Evolutionary conservation across 331 rosid genomes (phyloP).

Genomic region (Rhamnella rubrinervis): DNA sequence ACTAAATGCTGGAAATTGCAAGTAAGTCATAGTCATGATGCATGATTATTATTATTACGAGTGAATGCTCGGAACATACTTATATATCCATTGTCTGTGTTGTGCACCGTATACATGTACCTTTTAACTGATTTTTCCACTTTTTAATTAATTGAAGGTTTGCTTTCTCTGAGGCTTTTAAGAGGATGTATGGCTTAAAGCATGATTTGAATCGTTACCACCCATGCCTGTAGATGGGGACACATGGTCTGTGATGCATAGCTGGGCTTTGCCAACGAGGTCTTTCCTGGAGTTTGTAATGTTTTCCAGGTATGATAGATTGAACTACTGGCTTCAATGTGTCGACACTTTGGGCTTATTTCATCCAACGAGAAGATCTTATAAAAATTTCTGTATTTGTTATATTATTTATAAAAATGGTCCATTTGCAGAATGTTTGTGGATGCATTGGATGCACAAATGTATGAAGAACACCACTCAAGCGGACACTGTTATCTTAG

Average conservation of each 20-base stretch:
- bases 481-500: slow-evolving; percentile 75
- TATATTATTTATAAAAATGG: slow-evolving; percentile 17
- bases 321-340: slow-evolving; percentile 6
- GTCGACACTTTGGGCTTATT: background rate
- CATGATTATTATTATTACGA: background rate
- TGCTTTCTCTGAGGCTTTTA: slow-evolving; percentile 76
- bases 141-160: slow-evolving; percentile 46
- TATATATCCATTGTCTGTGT: background rate
- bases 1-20: slow-evolving; percentile 94
- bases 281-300: slow-evolving; percentile 92
- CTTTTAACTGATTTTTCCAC: slow-evolving; percentile 21
- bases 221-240: slow-evolving; percentile 82
- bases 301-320: slow-evolving; percentile 79
- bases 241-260: slow-evolving; percentile 86
- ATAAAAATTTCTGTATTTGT: background rate
- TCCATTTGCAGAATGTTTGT: slow-evolving; percentile 78
- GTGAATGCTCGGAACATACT: background rate
- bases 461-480: slow-evolving; percentile 74
- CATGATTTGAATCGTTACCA: slow-evolving; percentile 51
- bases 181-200: slow-evolving; percentile 75
- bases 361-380: background rate
- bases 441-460: slow-evolving; percentile 77
- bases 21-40: slow-evolving; percentile 43
- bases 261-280: slow-evolving; percentile 92
- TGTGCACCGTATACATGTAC: background rate